These are phyloP conservation scores for Coniochaeta hoffmannii DNA, from an alignment of 2,329 filamentous ascomycete genomes.

Conservation along the genomic window DNA sequence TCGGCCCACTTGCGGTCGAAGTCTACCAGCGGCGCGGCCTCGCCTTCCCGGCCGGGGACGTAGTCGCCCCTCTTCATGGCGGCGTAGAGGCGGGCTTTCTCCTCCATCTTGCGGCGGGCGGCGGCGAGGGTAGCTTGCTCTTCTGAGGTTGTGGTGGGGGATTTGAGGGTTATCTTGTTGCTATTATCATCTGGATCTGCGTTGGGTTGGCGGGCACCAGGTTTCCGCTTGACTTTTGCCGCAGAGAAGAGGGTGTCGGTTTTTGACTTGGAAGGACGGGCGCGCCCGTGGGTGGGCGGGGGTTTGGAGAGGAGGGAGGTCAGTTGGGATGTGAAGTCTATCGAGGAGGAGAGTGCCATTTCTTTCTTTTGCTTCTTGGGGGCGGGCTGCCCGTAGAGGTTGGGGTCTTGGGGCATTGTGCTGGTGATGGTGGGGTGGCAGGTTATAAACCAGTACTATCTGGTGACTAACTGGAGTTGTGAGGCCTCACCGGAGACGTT, in stretches of 20 bases:
- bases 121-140: conserved; percentile 62
- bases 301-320: conserved; percentile 65
- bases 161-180: conserved; percentile 36
- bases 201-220: conserved; percentile 51
- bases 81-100: conserved; percentile 82
- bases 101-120: conserved; percentile 75
- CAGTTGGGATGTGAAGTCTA: conserved; percentile 85
- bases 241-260: conserved; percentile 57
- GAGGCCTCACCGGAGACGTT: background rate
- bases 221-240: conserved; percentile 32
- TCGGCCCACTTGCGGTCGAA: conserved; percentile 97
- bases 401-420: conserved; percentile 55
- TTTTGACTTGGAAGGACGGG: conserved; percentile 50
- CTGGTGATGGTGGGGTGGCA: background rate
- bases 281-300: conserved; percentile 37
- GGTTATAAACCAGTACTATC: background rate
- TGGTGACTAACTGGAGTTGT: background rate
- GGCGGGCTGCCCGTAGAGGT: conserved; percentile 70
- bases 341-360: conserved; percentile 62
- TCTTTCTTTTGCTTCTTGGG: conserved; percentile 63
- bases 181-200: conserved; percentile 43
- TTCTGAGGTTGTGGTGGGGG: conserved; percentile 47
- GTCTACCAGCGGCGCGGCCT: conserved; percentile 68
- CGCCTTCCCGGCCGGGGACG: conserved; percentile 53
- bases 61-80: conserved; percentile 88